These are phyloP conservation scores for Fusarium floridanum DNA, from an alignment of 2,329 filamentous ascomycete species.

Conservation along the genomic window DNA sequence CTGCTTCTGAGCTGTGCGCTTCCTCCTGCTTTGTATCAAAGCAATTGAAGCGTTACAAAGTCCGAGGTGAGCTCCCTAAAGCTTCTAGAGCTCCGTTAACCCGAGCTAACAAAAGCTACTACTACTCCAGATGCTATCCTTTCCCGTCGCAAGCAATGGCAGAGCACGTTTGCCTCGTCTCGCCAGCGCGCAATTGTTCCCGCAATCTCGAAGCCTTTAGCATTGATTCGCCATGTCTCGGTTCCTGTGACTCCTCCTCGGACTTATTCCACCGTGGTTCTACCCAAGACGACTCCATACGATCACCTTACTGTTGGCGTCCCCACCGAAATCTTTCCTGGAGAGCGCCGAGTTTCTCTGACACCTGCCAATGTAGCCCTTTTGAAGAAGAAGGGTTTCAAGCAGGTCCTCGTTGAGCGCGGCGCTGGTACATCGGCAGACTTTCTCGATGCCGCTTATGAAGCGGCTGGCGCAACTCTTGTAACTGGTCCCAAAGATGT, in stretches of 20 bases:
- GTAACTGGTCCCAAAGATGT: constrained; percentile 76
- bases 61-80: constrained; percentile 32
- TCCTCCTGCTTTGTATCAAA: constrained; percentile 44
- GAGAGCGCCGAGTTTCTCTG: constrained; percentile 86
- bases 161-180: constrained; percentile 50
- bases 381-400: constrained; percentile 87
- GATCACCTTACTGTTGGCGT: constrained; percentile 81
- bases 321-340: constrained; percentile 81
- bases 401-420: constrained; percentile 80
- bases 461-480: constrained; percentile 81
- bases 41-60: constrained; percentile 39
- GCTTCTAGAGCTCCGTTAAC: background rate
- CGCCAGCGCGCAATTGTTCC: constrained; percentile 47
- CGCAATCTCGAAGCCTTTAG: constrained; percentile 49
- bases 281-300: constrained; percentile 71
- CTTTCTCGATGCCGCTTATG: constrained; percentile 82
- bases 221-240: constrained; percentile 57
- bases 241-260: constrained; percentile 43
- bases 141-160: constrained; percentile 54
- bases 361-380: constrained; percentile 87
- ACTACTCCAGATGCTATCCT: constrained; percentile 21
- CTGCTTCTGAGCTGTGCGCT: constrained; percentile 49
- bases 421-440: constrained; percentile 84
- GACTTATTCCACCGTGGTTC: constrained; percentile 56
- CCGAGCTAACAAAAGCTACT: constrained; percentile 18